phyloP scores from a whole-genome alignment of 768 basidiomycete genomes.

The Russula griseocarnosa region DNA sequence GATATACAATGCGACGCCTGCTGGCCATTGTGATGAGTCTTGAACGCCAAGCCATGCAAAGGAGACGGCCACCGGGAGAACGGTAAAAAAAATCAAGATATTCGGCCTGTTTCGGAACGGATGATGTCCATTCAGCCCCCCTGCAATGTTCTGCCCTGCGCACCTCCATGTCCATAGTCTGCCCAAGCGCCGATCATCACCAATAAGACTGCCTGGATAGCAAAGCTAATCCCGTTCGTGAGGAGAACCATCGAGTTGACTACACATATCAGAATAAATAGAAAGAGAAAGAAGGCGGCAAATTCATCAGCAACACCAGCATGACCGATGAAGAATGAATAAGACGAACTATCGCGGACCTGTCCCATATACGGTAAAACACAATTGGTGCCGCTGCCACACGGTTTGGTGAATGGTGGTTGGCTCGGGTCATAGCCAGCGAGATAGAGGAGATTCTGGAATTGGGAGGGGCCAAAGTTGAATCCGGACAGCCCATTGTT shows the following conservation, averaged over 20 bases:
- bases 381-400: conserved; percentile 48
- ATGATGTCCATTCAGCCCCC: background rate
- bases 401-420: conserved; percentile 50
- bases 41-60: conserved; percentile 78
- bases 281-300: background rate
- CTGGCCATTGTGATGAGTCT: conserved; percentile 58
- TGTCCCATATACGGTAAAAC: conserved; percentile 63
- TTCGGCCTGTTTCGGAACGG: conserved; percentile 48
- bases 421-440: conserved; percentile 69
- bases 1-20: conserved; percentile 58
- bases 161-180: conserved; percentile 77
- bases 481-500: conserved; percentile 67
- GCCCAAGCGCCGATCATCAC: conserved; percentile 72
- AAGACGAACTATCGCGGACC: conserved; percentile 52
- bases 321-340: background rate
- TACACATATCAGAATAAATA: conserved; percentile 30
- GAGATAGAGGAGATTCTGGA: conserved; percentile 67
- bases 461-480: conserved; percentile 71
- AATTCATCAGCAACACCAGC: background rate
- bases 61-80: conserved; percentile 60
- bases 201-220: conserved; percentile 64
- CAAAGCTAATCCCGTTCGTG: conserved; percentile 77
- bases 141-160: background rate
- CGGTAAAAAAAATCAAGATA: conserved; percentile 71
- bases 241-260: conserved; percentile 76